Evolutionary conservation across 169 alveolate genomes (phyloP), one percentile per base, ranked within the genome.

Genomic region (Prorocentrum cordatum): DNA sequence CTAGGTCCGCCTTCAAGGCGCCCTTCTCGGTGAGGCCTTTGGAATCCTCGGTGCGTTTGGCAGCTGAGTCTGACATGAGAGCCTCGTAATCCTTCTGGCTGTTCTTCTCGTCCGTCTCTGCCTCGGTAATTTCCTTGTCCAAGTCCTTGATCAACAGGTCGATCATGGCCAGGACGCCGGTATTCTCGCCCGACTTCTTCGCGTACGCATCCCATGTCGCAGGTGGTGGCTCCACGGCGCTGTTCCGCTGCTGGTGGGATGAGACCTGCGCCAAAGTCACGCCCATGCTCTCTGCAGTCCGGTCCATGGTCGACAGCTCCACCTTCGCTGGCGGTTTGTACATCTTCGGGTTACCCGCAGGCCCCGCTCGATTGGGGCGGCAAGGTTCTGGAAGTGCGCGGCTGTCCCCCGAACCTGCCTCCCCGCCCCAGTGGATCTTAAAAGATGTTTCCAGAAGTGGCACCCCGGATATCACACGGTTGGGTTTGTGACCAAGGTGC

Each of bases 311-410:
- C 68, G 24, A 2, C 33, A n/a, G 68, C 36, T 27, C 35, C 31
- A 27, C 31, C 12, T 6, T n/a, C 31, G 2, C 68, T 14, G n/a
- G 64, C 36, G 3, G 35, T 10, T 6, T 10, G 68, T 58, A 35
- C 68, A 3, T n/a, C 68, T 58, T 31, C 68, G 68, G 68, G 68
- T 58, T 58, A n/a, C n/a, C n/a, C n/a, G n/a, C n/a, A n/a, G n/a
- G n/a, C n/a, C n/a, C n/a, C n/a, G n/a, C n/a, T n/a, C n/a, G n/a
- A n/a, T n/a, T n/a, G n/a, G n/a, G n/a, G n/a, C n/a, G n/a, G n/a
- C n/a, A n/a, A n/a, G n/a, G n/a, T n/a, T n/a, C n/a, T n/a, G n/a
- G n/a, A n/a, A n/a, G n/a, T n/a, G n/a, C n/a, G n/a, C n/a, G n/a
- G n/a, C n/a, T n/a, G n/a, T n/a, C n/a, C n/a, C n/a, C n/a, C n/a